Evolutionary conservation across 352 stramenopile species (phyloP).

Genomic region (Globisporangium middletonii): DNA sequence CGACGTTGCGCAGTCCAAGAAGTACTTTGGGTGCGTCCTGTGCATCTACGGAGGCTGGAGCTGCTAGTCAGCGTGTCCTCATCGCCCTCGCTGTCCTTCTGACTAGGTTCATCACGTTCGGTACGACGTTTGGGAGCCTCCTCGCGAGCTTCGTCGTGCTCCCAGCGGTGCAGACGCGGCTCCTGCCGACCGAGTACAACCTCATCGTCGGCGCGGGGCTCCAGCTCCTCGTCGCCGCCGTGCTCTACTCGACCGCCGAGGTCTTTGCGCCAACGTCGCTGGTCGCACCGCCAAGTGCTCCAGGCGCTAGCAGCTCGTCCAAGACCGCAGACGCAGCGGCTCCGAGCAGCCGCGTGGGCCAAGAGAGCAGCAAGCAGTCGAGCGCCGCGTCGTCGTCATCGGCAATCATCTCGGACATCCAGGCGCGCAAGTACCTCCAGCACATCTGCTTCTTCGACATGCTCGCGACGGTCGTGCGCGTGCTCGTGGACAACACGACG

Average conservation of each 20-base stretch:
- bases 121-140: slow-evolving; percentile 72
- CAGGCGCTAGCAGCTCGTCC: not conserved
- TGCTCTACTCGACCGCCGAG: slow-evolving; percentile 50
- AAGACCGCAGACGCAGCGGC: too few relatives aligned
- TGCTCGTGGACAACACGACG: slow-evolving; percentile 80
- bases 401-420: slow-evolving; percentile 56
- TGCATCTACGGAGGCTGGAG: not conserved
- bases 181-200: slow-evolving; percentile 69
- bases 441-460: slow-evolving; percentile 88
- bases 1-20: slow-evolving; percentile 76
- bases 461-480: slow-evolving; percentile 67
- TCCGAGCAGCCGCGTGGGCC: not conserved
- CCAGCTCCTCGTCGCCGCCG: slow-evolving; percentile 47
- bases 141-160: slow-evolving; percentile 70
- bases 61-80: not conserved
- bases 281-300: not conserved
- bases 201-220: slow-evolving; percentile 48
- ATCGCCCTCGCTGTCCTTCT: not conserved
- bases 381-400: slow-evolving; percentile 16
- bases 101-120: slow-evolving; percentile 72
- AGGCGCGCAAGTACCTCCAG: slow-evolving; percentile 67
- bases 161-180: slow-evolving; percentile 36
- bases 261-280: slow-evolving; percentile 23
- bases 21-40: slow-evolving; percentile 60
- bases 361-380: slow-evolving; percentile 1